Evolutionary conservation across 495 filamentous ascomycete genomes (phyloP), one percentile per base, ranked within the genome.

Genomic region (Recurvomyces mirabilis): DNA sequence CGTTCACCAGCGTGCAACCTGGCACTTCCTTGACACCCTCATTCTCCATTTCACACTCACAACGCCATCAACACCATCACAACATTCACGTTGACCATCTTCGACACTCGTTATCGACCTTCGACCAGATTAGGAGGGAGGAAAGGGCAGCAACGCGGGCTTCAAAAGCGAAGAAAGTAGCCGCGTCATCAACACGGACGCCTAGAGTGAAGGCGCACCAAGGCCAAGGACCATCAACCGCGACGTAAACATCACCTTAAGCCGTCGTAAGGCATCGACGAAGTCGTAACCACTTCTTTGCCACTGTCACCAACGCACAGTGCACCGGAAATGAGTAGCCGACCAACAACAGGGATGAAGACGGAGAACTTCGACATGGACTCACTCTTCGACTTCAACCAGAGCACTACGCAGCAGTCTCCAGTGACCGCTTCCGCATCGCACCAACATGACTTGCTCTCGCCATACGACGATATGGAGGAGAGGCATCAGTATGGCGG

Each of bases 401-500:
- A 48, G 22, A 30, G 44, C 30, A 51, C 46, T 12, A 46, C 43
- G 13, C 49, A 52, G 19, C 25, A 37, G 17, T 55, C 52, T 5
- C 43, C 52, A 9, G 40, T 40, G 17, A 40, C 38, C 2, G 44
- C 34, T n/a, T 36, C 52, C 14, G 49, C 51, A 25, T 44, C 51
- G 28, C 44, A 47, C 9, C 22, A 25, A 13, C 2, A 20, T 14
- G 49, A 49, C 32, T 33, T 29, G 23, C n/a, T 55, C 11, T 41
- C 33, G 2, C 41, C 51, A 10, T 54, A 54, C 46, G 58, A 59
- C 35, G 28, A 41, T 28, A n/a, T 25, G 38, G 60, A 63, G 39
- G 60, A 62, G 33, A 73, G 70, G 25, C 75, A 80, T 56, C 62
- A 66, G 12, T 76, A 86, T 53, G 73, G 78, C 32, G 86, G 72